These are phyloP conservation scores for Zoysia japonica DNA, from an alignment of 176 grass and related monocot species.

Conservation along the genomic window DNA sequence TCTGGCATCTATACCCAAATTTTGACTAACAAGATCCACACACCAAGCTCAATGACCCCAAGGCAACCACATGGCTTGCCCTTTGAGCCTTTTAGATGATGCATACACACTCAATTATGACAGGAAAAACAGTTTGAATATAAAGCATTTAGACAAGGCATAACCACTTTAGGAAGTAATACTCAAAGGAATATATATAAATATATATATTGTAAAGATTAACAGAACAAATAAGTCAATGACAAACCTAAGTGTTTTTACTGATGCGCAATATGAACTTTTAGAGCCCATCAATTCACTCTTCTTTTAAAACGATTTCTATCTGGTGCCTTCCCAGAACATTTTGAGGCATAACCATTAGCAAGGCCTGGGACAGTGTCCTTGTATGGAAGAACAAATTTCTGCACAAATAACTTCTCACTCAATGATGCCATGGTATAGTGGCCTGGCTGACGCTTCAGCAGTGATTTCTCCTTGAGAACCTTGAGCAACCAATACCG, in stretches of 20 bases:
- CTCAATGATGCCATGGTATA: neutral
- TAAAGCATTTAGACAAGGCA: neutral
- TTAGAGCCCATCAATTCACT: neutral
- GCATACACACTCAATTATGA: neutral
- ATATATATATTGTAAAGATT: neutral
- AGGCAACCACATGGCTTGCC: neutral
- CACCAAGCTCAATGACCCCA: neutral
- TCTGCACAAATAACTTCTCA: constrained; percentile 44
- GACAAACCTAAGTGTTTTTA: neutral
- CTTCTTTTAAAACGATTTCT: neutral
- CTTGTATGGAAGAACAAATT: constrained; percentile 35
- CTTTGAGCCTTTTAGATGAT: neutral
- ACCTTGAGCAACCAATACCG: constrained; percentile 32
- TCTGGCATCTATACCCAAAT: too few species aligned
- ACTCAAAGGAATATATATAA: neutral
- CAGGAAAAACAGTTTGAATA: neutral
- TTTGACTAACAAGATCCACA: too few species aligned
- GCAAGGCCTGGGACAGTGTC: constrained; percentile 14
- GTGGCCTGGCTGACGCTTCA: constrained; percentile 18
- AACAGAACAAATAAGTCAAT: neutral
- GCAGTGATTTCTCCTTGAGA: constrained; percentile 30
- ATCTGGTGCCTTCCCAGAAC: neutral
- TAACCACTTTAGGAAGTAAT: neutral
- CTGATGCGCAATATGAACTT: neutral
- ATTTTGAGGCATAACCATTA: constrained; percentile 8